Evolutionary conservation across 2,329 filamentous ascomycete genomes (phyloP).

Genomic region (Paracamarosporium sp.): DNA sequence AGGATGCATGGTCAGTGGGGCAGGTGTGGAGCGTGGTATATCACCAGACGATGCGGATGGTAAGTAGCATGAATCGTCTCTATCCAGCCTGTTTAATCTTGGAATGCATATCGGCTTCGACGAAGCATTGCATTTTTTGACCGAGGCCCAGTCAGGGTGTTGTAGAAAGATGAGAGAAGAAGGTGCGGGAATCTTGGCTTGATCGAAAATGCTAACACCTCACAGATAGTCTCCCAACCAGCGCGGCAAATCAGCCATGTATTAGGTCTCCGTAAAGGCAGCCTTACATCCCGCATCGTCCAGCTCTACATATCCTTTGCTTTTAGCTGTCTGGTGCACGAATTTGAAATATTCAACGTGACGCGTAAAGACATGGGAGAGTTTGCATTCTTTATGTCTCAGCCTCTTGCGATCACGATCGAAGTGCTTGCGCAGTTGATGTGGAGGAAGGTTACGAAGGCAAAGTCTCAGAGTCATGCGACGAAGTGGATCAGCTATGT

Average conservation of each 20-base stretch:
- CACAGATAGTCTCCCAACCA: constrained; percentile 11
- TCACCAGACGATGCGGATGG: constrained; percentile 13
- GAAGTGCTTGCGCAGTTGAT: constrained; percentile 3
- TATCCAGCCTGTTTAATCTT: no score
- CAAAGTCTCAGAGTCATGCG: neutral
- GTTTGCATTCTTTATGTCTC: constrained; percentile 8
- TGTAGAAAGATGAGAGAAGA: neutral
- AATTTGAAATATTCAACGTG: constrained; percentile 10
- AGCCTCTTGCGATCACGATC: neutral
- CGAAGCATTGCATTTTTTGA: no score
- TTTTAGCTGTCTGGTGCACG: constrained; percentile 10
- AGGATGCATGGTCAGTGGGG: constrained; percentile 10
- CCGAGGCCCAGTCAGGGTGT: neutral
- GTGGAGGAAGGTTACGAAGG: neutral
- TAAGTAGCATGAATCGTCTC: no score
- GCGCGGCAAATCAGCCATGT: constrained; percentile 2
- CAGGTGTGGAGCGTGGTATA: constrained; percentile 11
- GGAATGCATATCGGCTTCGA: no score
- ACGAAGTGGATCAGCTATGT: neutral
- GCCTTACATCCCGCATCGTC: neutral
- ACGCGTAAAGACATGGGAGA: constrained; percentile 13
- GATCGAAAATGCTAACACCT: neutral
- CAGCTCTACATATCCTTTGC: constrained; percentile 5
- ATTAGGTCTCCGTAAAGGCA: neutral
- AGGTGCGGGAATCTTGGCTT: neutral